A percentile compares a stretch with the other conserved stretches of the same genome.
Evolutionary conservation across 2,329 filamentous ascomycete genomes (phyloP).

Genomic region (Penicillium sp.): DNA sequence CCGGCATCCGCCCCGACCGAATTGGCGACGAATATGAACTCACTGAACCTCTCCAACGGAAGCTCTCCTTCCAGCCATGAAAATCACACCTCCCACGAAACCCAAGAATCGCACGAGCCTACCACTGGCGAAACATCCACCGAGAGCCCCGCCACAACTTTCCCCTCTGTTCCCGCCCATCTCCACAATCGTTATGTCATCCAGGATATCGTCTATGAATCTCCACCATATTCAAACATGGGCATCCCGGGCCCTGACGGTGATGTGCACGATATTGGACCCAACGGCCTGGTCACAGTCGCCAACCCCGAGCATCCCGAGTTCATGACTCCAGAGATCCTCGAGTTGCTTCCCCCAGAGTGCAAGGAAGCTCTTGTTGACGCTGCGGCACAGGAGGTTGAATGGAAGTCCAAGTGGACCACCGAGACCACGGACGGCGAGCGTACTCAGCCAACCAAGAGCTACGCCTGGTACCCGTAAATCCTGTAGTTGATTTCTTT

Average conservation of each 20-base stretch:
- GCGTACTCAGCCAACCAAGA: slow-evolving; percentile 35
- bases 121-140: slow-evolving; percentile 7
- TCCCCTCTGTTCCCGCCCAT: slow-evolving; percentile 56
- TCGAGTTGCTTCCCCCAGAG: slow-evolving; percentile 46
- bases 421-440: slow-evolving; percentile 61
- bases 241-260: slow-evolving; percentile 56
- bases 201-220: slow-evolving; percentile 60
- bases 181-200: slow-evolving; percentile 64
- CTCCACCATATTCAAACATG: slow-evolving; percentile 58
- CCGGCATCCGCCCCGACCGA: slow-evolving; percentile 32
- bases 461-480: slow-evolving; percentile 44
- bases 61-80: background rate
- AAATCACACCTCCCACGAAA: slow-evolving; percentile 13
- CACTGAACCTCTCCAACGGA: slow-evolving; percentile 36
- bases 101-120: background rate
- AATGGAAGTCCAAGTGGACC: slow-evolving; percentile 75
- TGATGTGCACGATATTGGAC: slow-evolving; percentile 41
- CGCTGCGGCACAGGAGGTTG: slow-evolving; percentile 62
- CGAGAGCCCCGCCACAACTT: slow-evolving; percentile 39
- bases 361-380: slow-evolving; percentile 72
- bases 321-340: slow-evolving; percentile 42
- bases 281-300: slow-evolving; percentile 43
- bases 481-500: slow-evolving; percentile 2
- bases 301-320: slow-evolving; percentile 38
- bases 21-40: slow-evolving; percentile 37